phyloP scores from a whole-genome alignment of 2,329 filamentous ascomycete species.

The Colletotrichum cuscutae region DNA sequence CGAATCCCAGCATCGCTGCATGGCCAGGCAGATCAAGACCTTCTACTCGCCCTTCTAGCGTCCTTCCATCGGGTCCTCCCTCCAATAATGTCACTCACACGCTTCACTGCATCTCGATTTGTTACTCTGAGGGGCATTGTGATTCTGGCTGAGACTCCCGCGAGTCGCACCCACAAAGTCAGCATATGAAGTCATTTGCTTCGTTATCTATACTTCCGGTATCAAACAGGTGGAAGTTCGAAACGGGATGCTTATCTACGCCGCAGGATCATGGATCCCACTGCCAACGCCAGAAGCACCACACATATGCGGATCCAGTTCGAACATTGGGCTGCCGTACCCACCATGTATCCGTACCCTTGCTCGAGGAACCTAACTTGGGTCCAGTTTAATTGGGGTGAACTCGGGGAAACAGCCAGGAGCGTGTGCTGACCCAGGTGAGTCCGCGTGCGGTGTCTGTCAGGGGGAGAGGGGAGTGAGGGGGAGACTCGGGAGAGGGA shows the following conservation, averaged over 20 bases:
- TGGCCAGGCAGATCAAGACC: background rate
- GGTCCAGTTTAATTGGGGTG: conserved; percentile 13
- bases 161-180: conserved; percentile 16
- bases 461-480: conserved; percentile 1
- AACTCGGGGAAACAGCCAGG: conserved; percentile 28
- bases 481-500: background rate
- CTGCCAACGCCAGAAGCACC: conserved; percentile 2
- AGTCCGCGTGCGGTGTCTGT: background rate
- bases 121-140: conserved; percentile 8
- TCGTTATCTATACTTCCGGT: conserved; percentile 19
- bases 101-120: conserved; percentile 3
- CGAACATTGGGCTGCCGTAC: background rate
- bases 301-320: conserved; percentile 10
- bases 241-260: conserved; percentile 29
- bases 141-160: conserved; percentile 16
- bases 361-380: background rate
- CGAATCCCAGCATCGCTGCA: conserved; percentile 2
- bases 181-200: conserved; percentile 5
- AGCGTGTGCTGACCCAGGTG: conserved; percentile 8
- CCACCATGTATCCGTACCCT: background rate
- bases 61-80: conserved; percentile 9
- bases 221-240: conserved; percentile 13
- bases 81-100: conserved; percentile 1
- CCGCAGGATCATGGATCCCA: background rate
- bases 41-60: conserved; percentile 30